These are phyloP conservation scores for Aspergillus egyptiacus DNA, from an alignment of 495 filamentous ascomycete species.

Conservation along the genomic window DNA sequence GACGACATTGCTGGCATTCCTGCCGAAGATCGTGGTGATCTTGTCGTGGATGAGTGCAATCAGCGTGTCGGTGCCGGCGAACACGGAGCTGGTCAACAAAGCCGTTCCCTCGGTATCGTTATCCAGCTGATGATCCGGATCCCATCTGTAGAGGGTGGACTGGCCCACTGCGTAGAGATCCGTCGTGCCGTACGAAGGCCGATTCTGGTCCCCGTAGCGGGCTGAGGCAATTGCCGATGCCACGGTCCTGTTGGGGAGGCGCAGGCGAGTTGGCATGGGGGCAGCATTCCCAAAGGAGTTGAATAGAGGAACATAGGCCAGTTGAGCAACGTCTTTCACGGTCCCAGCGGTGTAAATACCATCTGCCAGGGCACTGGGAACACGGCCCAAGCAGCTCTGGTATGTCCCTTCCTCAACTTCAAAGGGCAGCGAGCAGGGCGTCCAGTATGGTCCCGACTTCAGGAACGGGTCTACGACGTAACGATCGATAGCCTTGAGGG, in stretches of 20 bases:
- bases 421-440: too few relatives aligned
- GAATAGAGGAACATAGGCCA: background rate
- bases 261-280: background rate
- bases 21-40: background rate
- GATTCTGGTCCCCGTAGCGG: background rate
- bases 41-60: background rate
- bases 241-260: background rate
- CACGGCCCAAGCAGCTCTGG: constrained; percentile 6
- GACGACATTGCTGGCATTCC: background rate
- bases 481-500: too few relatives aligned
- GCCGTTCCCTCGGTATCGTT: background rate
- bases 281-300: background rate
- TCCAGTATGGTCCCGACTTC: too few relatives aligned
- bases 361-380: background rate
- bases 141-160: background rate
- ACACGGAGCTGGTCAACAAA: background rate
- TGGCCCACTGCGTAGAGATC: background rate
- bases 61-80: background rate
- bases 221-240: background rate
- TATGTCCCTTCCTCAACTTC: too few relatives aligned
- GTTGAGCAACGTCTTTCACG: background rate
- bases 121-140: background rate
- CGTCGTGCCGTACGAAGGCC: background rate
- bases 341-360: constrained; percentile 7
- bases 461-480: too few relatives aligned